These are phyloP conservation scores for Pyrenochaeta sp. DNA, from an alignment of 2,329 filamentous ascomycete genomes.

Conservation along the genomic window DNA sequence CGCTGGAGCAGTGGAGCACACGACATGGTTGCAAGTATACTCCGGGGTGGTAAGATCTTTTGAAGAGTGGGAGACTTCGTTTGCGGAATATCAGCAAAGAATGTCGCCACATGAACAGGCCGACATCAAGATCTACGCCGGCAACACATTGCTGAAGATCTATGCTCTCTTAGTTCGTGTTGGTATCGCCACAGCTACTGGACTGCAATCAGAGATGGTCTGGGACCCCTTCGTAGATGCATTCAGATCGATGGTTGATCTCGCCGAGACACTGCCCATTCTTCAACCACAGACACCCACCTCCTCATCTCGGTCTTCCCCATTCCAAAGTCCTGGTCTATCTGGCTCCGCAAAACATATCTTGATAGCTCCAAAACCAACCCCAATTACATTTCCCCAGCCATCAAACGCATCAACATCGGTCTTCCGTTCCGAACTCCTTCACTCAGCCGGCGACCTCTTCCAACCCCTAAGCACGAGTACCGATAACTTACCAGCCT, in stretches of 20 bases:
- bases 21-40: conserved; percentile 27
- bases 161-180: conserved; percentile 29
- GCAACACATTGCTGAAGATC: conserved; percentile 33
- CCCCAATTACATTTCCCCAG: background rate
- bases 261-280: conserved; percentile 33
- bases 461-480: background rate
- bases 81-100: conserved; percentile 26
- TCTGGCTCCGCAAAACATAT: conserved; percentile 15
- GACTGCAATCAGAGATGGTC: conserved; percentile 23
- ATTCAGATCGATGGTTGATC: conserved; percentile 34
- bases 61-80: conserved; percentile 26
- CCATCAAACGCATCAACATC: background rate
- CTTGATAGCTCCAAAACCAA: conserved; percentile 3
- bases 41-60: conserved; percentile 24
- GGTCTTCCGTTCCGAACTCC: background rate
- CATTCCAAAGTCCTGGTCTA: conserved; percentile 4
- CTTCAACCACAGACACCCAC: conserved; percentile 12
- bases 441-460: conserved; percentile 5
- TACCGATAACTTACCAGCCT: too few relatives aligned
- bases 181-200: conserved; percentile 24
- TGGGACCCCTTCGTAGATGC: conserved; percentile 33
- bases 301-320: conserved; percentile 16
- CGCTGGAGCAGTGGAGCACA: conserved; percentile 22
- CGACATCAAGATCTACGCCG: conserved; percentile 33
- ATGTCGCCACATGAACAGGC: conserved; percentile 21